Percentiles rank a stretch among this genome's conserved stretches.
Conservation (phyloP, 2,329 filamentous ascomycete genomes). For the Macrophomina tecta region DNA sequence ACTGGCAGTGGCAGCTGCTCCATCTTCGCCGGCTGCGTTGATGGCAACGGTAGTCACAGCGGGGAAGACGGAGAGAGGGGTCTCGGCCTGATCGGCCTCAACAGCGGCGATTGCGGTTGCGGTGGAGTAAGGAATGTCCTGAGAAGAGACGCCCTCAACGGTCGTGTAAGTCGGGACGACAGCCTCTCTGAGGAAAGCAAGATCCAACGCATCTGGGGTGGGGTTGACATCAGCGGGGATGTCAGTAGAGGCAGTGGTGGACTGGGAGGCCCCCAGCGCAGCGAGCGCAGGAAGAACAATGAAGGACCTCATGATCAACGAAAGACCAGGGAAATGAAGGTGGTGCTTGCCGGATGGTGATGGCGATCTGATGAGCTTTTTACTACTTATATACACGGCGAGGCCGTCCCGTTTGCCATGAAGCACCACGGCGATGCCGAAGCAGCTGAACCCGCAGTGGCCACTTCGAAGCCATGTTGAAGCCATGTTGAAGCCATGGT, state of each 20-base stretch:
- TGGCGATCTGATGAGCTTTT: no score
- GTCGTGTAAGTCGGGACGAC: conserved; percentile 29
- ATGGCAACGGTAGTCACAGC: conserved; percentile 24
- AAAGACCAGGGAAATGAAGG: no score
- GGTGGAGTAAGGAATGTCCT: conserved; percentile 23
- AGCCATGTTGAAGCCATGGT: no score
- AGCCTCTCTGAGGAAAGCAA: conserved; percentile 25
- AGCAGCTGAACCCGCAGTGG: no score
- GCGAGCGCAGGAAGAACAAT: conserved; percentile 17
- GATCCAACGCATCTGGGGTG: conserved; percentile 27
- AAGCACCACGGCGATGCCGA: no score
- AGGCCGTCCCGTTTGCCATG: no score
- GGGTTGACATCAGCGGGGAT: conserved; percentile 17
- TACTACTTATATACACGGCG: no score
- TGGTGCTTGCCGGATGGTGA: no score
- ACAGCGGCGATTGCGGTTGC: conserved; percentile 27
- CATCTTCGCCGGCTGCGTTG: conserved; percentile 28
- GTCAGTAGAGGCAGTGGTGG: not conserved
- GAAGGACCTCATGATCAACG: not conserved
- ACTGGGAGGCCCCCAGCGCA: conserved; percentile 12
- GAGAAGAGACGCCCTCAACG: conserved; percentile 17
- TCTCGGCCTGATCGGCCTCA: conserved; percentile 13
- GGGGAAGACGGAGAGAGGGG: conserved; percentile 27
- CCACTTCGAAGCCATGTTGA: no score
- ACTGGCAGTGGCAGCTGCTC: conserved; percentile 6